A percentile compares a stretch with the other conserved stretches of the same genome.
Evolutionary conservation across 345 rosid genomes (phyloP).

Genomic region (Melaleuca quinquenervia): DNA sequence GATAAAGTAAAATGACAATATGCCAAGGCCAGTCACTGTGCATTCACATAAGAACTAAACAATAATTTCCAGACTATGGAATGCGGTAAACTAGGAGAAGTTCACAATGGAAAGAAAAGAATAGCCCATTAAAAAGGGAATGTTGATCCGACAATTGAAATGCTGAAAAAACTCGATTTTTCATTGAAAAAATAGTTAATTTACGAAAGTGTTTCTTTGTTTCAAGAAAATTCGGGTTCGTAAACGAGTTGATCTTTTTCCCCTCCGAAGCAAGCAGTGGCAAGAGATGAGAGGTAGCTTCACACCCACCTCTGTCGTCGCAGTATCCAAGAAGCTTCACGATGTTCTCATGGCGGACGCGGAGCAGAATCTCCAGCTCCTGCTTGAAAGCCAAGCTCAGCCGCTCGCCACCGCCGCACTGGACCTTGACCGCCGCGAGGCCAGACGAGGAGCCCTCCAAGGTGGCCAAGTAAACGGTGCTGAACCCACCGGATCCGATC

Average conservation of each 20-base stretch:
- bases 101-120: background rate
- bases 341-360: conserved; percentile 55
- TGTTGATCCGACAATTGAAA: background rate
- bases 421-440: conserved; percentile 61
- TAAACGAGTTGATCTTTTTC: background rate
- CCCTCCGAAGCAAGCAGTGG: background rate
- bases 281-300: background rate
- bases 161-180: background rate
- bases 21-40: background rate
- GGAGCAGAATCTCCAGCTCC: conserved; percentile 65
- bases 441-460: conserved; percentile 12
- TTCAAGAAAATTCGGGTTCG: background rate
- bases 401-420: conserved; percentile 38
- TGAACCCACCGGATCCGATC: conserved; percentile 79
- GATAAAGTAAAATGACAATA: background rate
- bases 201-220: background rate
- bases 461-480: conserved; percentile 61
- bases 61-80: background rate
- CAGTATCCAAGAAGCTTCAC: conserved; percentile 73
- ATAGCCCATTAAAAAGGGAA: background rate
- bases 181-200: background rate
- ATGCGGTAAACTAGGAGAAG: background rate
- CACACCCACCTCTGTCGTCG: conserved; percentile 40
- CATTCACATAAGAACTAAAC: background rate
- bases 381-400: conserved; percentile 52